Evolutionary conservation across 495 filamentous ascomycete genomes (phyloP), one percentile per base, ranked within the genome.

Genomic region (Penicillium canescens): DNA sequence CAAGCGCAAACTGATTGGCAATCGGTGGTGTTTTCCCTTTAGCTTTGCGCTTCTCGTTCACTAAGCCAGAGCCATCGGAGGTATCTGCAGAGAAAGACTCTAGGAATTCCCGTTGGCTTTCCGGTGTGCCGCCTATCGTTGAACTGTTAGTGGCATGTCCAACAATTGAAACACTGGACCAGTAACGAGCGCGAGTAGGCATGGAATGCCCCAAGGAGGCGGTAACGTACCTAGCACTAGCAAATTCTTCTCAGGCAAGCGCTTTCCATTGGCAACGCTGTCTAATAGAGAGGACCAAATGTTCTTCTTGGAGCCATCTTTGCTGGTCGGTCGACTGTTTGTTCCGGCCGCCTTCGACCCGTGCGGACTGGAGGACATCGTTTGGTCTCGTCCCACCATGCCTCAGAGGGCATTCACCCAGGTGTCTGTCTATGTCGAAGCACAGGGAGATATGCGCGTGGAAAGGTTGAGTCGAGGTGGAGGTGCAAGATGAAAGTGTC

Each of bases 211-310:
- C 38, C 23, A 16, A 40, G 34, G 40, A 35, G 23, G 37, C 11
- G 14, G 12, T 7, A 38, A 71, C 78, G 50, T 71, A 91, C 90
- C 92, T 62, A 98, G 76, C 23, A 96, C 84, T 28, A 98, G 65
- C 38, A 97, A 73, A 57, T 90, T 94, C 79, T 97, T 98, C 72
- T 97, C 91, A 35, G 92, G 91, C 53, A 98, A 73, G 55, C 87
- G 84, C 77, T 94, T 95, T 46, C 90, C 91, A 73, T 87, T 94
- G 56, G 92, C 90, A 57, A 93, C 92, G 51, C 82, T 82, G 70
- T 96, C 90, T 61, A 98, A 81, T 87, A 98, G 89, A 43, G 90
- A 90, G 48, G 84, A 92, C 93, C 93, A 98, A 72, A 97, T 89
- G 63, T 96, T 90, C 71, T 89, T 90, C 75, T 91, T 91, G 42